Evolutionary conservation across 257 asterid species (phyloP).

Genomic region (Przewalskia tangutica): DNA sequence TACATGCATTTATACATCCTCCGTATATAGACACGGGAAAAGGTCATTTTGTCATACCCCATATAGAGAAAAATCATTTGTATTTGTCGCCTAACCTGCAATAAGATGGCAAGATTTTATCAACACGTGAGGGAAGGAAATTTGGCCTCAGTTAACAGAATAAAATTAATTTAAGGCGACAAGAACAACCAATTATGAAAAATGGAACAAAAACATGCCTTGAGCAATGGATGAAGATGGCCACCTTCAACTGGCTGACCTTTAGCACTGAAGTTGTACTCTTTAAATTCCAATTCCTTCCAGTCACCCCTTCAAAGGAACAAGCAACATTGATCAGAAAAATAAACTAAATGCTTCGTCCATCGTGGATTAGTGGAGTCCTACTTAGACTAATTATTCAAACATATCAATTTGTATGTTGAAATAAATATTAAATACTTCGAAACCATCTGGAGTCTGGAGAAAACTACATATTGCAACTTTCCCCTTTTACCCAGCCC

Average conservation of each 20-base stretch:
- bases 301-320: constrained; percentile 72
- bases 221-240: constrained; percentile 84
- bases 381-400: not conserved
- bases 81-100: constrained; percentile 80
- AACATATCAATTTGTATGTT: not conserved
- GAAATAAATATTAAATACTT: not conserved
- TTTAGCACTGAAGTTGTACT: constrained; percentile 87
- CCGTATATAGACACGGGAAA: not conserved
- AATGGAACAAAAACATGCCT: constrained; percentile 39
- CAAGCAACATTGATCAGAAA: not conserved
- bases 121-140: not conserved
- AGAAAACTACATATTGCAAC: not conserved
- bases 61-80: constrained; percentile 83
- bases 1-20: not conserved
- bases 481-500: not conserved
- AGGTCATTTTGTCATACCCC: constrained; percentile 47
- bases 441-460: not conserved
- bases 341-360: not conserved
- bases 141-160: not conserved
- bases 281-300: constrained; percentile 87
- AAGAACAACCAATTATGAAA: not conserved
- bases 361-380: not conserved
- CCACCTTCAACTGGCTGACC: constrained; percentile 98
- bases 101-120: constrained; percentile 1
- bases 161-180: not conserved